Conservation (phyloP, 441 rosid species). For the Arabidopsis lyrata region DNA sequence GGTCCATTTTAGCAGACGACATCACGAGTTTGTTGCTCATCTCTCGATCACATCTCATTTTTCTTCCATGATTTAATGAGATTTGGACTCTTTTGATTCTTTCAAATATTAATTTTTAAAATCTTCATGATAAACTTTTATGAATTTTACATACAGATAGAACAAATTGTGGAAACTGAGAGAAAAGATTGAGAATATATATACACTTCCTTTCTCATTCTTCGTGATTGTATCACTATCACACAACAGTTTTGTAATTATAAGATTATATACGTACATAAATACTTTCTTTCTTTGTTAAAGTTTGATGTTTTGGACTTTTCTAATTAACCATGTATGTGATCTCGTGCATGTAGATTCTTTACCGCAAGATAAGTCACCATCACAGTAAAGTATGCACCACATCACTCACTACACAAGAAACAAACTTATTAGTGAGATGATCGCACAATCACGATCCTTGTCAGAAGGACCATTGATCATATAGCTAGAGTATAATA, state of each 20-base stretch:
- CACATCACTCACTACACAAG: background rate
- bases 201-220: background rate
- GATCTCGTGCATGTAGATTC: background rate
- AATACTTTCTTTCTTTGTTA: too few species aligned
- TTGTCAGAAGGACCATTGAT: conserved; percentile 1
- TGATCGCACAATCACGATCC: conserved; percentile 7
- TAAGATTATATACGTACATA: background rate
- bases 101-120: background rate
- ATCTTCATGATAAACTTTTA: background rate
- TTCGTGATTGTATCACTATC: background rate
- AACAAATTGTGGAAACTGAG: background rate
- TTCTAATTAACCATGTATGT: background rate
- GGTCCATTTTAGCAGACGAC: conserved; percentile 29
- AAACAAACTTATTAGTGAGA: background rate
- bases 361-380: background rate
- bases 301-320: background rate
- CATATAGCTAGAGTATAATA: background rate
- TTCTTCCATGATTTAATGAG: conserved; percentile 11
- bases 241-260: background rate
- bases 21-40: conserved; percentile 2
- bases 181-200: background rate
- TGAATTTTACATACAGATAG: background rate
- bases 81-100: conserved; percentile 16
- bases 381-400: background rate
- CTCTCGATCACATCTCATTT: background rate